A percentile compares a stretch with the other conserved stretches of the same genome.
These are phyloP conservation scores for Tolypocladium cylindrosporum DNA, from an alignment of 2,329 filamentous ascomycete genomes.

Conservation along the genomic window DNA sequence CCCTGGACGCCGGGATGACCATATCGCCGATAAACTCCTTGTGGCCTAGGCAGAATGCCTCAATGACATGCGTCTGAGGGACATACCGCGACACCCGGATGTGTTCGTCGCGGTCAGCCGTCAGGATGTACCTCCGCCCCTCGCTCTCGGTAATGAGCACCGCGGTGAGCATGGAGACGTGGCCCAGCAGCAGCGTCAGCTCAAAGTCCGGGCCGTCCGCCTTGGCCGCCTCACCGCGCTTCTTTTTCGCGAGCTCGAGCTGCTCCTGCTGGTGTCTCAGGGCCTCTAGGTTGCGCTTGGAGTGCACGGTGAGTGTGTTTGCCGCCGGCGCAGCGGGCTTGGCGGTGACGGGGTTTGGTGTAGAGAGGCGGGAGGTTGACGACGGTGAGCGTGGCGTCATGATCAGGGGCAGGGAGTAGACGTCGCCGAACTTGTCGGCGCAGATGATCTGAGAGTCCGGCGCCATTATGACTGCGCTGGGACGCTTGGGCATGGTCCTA, in stretches of 20 bases:
- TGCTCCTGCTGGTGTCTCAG: constrained; percentile 48
- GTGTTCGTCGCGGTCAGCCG: constrained; percentile 55
- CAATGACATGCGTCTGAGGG: constrained; percentile 80
- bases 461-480: constrained; percentile 64
- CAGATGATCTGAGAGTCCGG: constrained; percentile 65
- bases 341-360: constrained; percentile 8
- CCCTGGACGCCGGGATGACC: constrained; percentile 46
- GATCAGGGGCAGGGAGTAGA: constrained; percentile 72
- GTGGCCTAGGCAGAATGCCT: constrained; percentile 83
- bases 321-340: constrained; percentile 37
- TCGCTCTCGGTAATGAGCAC: constrained; percentile 42
- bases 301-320: constrained; percentile 53
- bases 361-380: constrained; percentile 5
- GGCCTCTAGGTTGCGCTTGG: constrained; percentile 50
- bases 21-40: constrained; percentile 73
- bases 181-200: constrained; percentile 71
- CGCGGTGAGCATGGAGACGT: constrained; percentile 90
- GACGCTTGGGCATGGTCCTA: constrained; percentile 82
- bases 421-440: constrained; percentile 95
- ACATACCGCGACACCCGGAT: constrained; percentile 77
- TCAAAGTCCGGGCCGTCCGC: constrained; percentile 49
- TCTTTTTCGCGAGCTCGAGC: constrained; percentile 21
- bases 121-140: constrained; percentile 40
- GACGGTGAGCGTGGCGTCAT: constrained; percentile 11
- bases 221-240: constrained; percentile 17